These are phyloP conservation scores for Xylariaceae sp. DNA, from an alignment of 2,329 filamentous ascomycete genomes.

Conservation along the genomic window DNA sequence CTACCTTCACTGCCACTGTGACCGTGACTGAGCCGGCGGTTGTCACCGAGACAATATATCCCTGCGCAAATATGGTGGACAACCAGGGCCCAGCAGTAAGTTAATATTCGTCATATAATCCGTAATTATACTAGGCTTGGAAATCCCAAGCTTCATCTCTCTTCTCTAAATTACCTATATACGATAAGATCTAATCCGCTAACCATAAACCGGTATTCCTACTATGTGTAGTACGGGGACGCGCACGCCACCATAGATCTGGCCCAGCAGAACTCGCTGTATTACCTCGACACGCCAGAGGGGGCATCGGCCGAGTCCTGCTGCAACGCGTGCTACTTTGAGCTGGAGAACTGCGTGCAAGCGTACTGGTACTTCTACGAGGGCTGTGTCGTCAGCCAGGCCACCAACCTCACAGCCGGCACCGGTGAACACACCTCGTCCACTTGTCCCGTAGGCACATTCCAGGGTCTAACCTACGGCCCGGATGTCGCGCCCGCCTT, in stretches of 20 bases:
- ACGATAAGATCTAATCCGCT: too few species aligned
- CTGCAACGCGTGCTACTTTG: neutral
- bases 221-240: neutral
- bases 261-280: neutral
- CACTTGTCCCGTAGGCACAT: neutral
- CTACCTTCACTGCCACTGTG: neutral
- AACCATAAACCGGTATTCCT: too few species aligned
- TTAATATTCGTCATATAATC: neutral
- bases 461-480: neutral
- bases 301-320: neutral
- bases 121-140: too few species aligned
- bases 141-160: too few species aligned
- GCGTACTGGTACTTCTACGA: constrained; percentile 1
- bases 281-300: neutral
- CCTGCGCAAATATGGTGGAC: neutral
- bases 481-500: neutral
- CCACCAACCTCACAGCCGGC: neutral
- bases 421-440: neutral
- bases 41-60: neutral
- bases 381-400: neutral
- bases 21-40: neutral
- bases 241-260: neutral
- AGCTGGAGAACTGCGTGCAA: neutral
- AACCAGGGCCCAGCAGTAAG: neutral
- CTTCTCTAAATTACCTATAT: too few species aligned